A percentile compares a stretch with the other conserved stretches of the same genome.
These are phyloP conservation scores for Talaromyces pinophilus DNA, from an alignment of 2,329 filamentous ascomycete species.

Conservation along the genomic window DNA sequence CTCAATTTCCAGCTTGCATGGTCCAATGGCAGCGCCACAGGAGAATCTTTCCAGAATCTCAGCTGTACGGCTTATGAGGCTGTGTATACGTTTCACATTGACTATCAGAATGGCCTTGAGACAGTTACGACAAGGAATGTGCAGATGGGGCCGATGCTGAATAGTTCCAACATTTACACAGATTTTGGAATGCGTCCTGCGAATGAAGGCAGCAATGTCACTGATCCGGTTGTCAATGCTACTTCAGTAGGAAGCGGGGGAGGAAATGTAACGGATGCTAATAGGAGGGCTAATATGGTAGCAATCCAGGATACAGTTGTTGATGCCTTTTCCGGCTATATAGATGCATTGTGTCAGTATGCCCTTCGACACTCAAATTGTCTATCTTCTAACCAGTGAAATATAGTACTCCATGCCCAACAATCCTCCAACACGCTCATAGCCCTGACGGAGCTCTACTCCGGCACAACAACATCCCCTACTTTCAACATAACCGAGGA, in stretches of 20 bases:
- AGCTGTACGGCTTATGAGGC: slow-evolving; percentile 20
- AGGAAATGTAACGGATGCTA: slow-evolving; percentile 13
- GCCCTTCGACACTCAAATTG: not conserved
- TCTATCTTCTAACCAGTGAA: not conserved
- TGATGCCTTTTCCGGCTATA: slow-evolving; percentile 15
- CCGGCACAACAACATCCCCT: not conserved
- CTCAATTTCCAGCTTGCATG: slow-evolving; percentile 16
- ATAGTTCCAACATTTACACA: slow-evolving; percentile 14
- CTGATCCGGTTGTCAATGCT: not conserved
- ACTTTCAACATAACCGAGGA: slow-evolving; percentile 20
- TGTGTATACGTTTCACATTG: slow-evolving; percentile 2
- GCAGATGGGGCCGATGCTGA: not conserved
- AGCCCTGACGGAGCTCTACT: slow-evolving; percentile 12
- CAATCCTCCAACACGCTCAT: slow-evolving; percentile 18
- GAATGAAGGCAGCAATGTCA: not conserved
- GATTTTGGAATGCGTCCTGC: slow-evolving; percentile 13
- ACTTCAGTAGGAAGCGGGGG: slow-evolving; percentile 2
- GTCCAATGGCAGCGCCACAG: not conserved
- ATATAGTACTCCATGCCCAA: slow-evolving; percentile 11
- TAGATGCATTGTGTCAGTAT: slow-evolving; percentile 14
- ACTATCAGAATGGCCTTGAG: slow-evolving; percentile 1
- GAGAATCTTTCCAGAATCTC: slow-evolving; percentile 9
- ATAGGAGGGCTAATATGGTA: slow-evolving; percentile 17
- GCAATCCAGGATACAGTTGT: slow-evolving; percentile 14
- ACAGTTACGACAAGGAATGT: slow-evolving; percentile 1